Base-by-base conservation (phyloP, 345 rosid species). In the Syzygium grande region DNA sequence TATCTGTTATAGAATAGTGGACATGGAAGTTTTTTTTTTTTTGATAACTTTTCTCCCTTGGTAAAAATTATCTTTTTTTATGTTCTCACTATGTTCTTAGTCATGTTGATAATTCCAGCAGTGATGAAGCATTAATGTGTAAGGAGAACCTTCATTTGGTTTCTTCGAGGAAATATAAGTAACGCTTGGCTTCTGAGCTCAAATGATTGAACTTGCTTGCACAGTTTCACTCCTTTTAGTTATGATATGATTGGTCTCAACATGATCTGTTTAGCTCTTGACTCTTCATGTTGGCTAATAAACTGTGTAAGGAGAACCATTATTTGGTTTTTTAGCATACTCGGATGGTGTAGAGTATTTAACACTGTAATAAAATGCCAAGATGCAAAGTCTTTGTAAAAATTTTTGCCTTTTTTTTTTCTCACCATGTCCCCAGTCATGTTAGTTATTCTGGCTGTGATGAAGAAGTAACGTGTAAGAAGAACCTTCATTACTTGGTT, bases 81-180 rank as follows among this genome's bases (percentile, higher is more conserved):
- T 49, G 3, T 84, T 9, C 14, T 79, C 16, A 84, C 34, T 49
- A 51, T 49, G 29, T 49, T 51, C n/a, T 49, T 51, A 38, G 51
- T 84, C 34, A 17, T 59, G 30, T 54, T 23, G 58, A 25, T 85
- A 41, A 43, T 43, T 29, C 51, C 22, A 85, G 93, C 93, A 1
- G 90, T 92, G 95, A 93, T 93, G 95, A 92, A 88, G 89, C 89
- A n/a, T 84, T 90, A 90, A 93, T 93, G 92, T 90, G 88, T 93
- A 86, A 91, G 95, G 85, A 89, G 92, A 84, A 84, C 84, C 88
- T 49, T 46, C 27, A 29, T 86, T 46, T 90, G 89, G 91, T 86
- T 86, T 85, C 91, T 93, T 91, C 89, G 6, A 73, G 92, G 94
- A 92, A 89, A 90, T 93, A 51, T 85, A 34, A 68, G 87, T 89